These are phyloP conservation scores for Paramecium sonneborni DNA, from an alignment of 73 alveolate species.

Conservation along the genomic window DNA sequence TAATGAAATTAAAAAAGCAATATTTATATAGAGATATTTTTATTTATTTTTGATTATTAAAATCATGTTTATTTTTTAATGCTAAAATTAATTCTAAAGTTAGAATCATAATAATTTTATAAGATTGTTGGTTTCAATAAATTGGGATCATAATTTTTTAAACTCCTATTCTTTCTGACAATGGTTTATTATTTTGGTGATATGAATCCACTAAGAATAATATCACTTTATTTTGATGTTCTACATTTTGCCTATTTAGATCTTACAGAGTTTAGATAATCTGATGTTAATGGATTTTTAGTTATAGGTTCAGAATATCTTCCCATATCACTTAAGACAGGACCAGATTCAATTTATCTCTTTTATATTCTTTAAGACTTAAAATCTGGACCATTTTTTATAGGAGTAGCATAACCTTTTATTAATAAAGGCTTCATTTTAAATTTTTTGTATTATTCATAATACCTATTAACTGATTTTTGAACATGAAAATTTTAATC, in stretches of 20 bases:
- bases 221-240: not conserved
- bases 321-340: not conserved
- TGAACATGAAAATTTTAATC: constrained; percentile 1
- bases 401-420: not conserved
- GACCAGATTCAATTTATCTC: not conserved
- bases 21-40: too few relatives aligned
- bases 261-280: not conserved
- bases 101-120: not conserved
- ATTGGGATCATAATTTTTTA: not conserved
- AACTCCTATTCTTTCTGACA: not conserved
- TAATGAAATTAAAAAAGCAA: too few relatives aligned
- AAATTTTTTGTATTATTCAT: not conserved
- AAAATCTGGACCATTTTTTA: not conserved
- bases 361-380: not conserved
- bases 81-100: not conserved
- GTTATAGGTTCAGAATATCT: constrained; percentile 1
- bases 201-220: not conserved
- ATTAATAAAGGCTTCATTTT: not conserved
- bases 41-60: too few relatives aligned
- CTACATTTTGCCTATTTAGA: not conserved
- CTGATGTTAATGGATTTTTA: not conserved
- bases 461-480: constrained; percentile 9
- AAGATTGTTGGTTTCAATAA: not conserved
- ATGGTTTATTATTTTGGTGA: not conserved
- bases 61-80: not conserved